Evolutionary conservation across 2,329 filamentous ascomycete genomes (phyloP).

Genomic region (Elsinoe batatas): DNA sequence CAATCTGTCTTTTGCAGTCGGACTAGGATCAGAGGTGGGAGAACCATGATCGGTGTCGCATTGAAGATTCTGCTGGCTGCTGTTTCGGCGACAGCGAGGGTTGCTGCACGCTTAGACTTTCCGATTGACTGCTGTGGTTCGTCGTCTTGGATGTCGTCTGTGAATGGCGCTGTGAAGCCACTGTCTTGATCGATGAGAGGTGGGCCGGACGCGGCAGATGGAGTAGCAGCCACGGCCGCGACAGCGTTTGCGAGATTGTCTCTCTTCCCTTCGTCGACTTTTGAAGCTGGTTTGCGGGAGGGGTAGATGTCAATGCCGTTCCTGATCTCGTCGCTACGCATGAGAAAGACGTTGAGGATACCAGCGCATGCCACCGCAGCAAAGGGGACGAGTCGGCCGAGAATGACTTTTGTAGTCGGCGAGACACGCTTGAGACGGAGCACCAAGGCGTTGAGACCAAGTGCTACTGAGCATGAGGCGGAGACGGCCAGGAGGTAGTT

Average conservation of each 20-base stretch:
- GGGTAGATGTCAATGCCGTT: slow-evolving; percentile 89
- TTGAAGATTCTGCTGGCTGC: slow-evolving; percentile 86
- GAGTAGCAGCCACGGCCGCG: not conserved
- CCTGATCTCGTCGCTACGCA: slow-evolving; percentile 93
- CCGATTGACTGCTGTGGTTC: slow-evolving; percentile 51
- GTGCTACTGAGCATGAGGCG: slow-evolving; percentile 85
- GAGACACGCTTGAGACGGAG: slow-evolving; percentile 69
- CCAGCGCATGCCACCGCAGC: slow-evolving; percentile 88
- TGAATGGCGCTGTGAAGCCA: not conserved
- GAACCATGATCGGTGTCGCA: slow-evolving; percentile 91
- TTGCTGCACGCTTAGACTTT: slow-evolving; percentile 79
- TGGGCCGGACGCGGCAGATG: slow-evolving; percentile 23
- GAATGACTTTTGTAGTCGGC: slow-evolving; percentile 63
- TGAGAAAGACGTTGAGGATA: slow-evolving; percentile 89
- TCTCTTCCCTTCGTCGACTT: slow-evolving; percentile 47
- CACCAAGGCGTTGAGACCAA: slow-evolving; percentile 83
- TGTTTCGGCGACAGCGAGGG: slow-evolving; percentile 83
- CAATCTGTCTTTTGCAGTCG: slow-evolving; percentile 74
- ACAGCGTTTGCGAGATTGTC: slow-evolving; percentile 19
- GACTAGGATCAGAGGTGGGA: slow-evolving; percentile 80
- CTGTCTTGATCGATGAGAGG: slow-evolving; percentile 41
- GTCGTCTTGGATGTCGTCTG: slow-evolving; percentile 1
- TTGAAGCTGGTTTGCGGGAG: slow-evolving; percentile 53
- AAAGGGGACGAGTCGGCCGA: slow-evolving; percentile 86
- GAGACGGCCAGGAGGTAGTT: slow-evolving; percentile 88